A percentile compares a stretch with the other conserved stretches of the same genome.
Conservation (phyloP, 805 yeast species). For the Saturnispora ahearnii region DNA sequence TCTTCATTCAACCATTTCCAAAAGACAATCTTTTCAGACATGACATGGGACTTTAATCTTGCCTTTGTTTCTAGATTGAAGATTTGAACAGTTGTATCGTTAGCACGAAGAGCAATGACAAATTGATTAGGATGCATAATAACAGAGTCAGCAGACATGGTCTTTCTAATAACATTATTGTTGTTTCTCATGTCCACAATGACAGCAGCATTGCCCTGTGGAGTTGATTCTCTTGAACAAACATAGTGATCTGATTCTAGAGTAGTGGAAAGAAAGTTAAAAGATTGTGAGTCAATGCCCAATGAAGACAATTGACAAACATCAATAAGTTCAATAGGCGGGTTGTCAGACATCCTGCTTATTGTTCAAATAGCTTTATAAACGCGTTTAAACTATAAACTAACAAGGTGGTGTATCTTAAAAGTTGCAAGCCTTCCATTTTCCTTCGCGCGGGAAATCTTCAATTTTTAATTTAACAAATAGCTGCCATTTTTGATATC, state of each 20-base stretch:
- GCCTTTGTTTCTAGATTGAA: conserved; percentile 83
- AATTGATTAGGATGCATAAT: conserved; percentile 89
- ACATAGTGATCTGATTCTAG: conserved; percentile 88
- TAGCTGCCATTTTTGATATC: background rate
- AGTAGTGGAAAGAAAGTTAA: conserved; percentile 91
- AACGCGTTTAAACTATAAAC: background rate
- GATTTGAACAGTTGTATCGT: conserved; percentile 91
- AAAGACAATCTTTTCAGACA: conserved; percentile 82
- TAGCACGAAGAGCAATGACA: conserved; percentile 89
- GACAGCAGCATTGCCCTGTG: conserved; percentile 80
- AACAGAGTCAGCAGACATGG: conserved; percentile 96
- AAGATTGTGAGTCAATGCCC: conserved; percentile 76
- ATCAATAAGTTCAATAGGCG: conserved; percentile 96
- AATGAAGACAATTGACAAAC: conserved; percentile 78
- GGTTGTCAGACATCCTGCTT: conserved; percentile 38
- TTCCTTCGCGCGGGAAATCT: background rate
- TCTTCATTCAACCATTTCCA: conserved; percentile 88
- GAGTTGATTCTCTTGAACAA: conserved; percentile 60
- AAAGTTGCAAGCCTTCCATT: background rate
- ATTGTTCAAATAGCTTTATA: background rate
- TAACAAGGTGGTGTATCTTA: background rate
- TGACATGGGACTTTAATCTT: conserved; percentile 77
- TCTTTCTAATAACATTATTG: conserved; percentile 76
- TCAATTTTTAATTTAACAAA: background rate
- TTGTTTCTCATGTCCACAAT: conserved; percentile 76